Base-by-base conservation (phyloP, 495 filamentous ascomycete species). In the Aspergillus leporis region DNA sequence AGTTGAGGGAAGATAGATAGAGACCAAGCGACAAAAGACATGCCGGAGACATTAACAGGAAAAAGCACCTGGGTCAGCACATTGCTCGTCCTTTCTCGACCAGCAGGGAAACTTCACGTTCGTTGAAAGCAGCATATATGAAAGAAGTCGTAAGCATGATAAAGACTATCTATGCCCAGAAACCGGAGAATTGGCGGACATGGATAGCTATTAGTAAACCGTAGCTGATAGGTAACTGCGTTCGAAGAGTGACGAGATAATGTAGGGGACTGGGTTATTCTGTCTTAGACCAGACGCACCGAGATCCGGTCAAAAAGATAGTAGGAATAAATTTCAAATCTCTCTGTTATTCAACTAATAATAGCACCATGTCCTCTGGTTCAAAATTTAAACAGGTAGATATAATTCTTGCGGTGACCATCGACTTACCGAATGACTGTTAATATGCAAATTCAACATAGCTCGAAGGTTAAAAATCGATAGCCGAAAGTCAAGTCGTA, bases 401-500 rank as follows among this genome's bases (percentile, higher is more conserved):
- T 23, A 23, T 4, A 21, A n/a, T 23, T 21, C 5, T 47, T 47
- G 43, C 43, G 43, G 43, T 47, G 43, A 47, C 43, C 16, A 16
- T 12, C 12, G 19, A 21, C n/a, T 45, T 5, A 7, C 3, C 6
- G 18, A 8, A 12, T 23, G 19, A 21, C 5, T 1, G 18, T 47
- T 23, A 7, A 41, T n/a, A 5, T 41, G 38, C 10, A n/a, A 16
- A 41, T 41, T 12, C 43, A 22, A 47, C 2, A 47, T 7, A 23
- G 43, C 43, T 47, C 43, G 21, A 47, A 47, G 43, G 43, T 47
- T 47, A 47, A 47, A 23, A 23, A 7, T 47, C 43, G 43, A 47
- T 47, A 47, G 43, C 43, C 43, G 43, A 47, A 47, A 47, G 3
- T 47, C 8, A 2, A 14, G 5, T 47, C 3, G 43, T 4, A 47